Base-by-base conservation (phyloP, 169 alveolate species). In the Plasmodium adleri region DNA sequence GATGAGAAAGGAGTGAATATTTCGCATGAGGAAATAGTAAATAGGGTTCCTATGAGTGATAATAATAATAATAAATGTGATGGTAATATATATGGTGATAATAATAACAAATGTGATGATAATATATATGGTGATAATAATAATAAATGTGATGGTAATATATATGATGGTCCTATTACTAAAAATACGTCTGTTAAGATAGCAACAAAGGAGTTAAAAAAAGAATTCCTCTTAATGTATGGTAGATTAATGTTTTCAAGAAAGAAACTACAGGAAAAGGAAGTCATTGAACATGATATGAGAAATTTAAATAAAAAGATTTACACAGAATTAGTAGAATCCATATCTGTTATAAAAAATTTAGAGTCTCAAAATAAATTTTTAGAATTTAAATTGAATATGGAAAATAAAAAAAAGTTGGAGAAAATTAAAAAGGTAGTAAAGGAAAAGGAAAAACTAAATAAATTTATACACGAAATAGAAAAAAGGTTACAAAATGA, bases 211-310 rank as follows among this genome's bases (percentile, higher is more conserved):
- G 94, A 88, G 39, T 72, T 93, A 74, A 88, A 89, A 39, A 86
- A 83, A 60, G 96, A 93, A 78, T 93, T 93, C 52, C 92, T 86
- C n/a, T 63, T 93, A 85, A 88, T 91, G 74, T 94, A 93, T 67
- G 94, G 94, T 59, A 90, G 93, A 28, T 88, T 74, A 22, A 88
- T 92, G 66, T 72, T 88, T 49, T 68, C 92, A 45, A 88, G 80
- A 70, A 80, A 92, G 63, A 74, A 54, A 26, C 52, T 93, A 52
- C 94, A 93, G 68, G 96, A 93, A 72, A 88, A 92, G 39, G 92
- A 94, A 52, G 93, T 94, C 59, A 87, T 90, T 52, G 96, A 89
- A 76, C 74, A 72, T 20, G 96, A 93, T 64, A 80, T 91, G 85
- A 63, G 95, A 66, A 87, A 80, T 54, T 91, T 92, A 66, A 93